These are phyloP conservation scores for Hypoxylon fragiforme DNA, from an alignment of 495 filamentous ascomycete genomes.

Conservation along the genomic window DNA sequence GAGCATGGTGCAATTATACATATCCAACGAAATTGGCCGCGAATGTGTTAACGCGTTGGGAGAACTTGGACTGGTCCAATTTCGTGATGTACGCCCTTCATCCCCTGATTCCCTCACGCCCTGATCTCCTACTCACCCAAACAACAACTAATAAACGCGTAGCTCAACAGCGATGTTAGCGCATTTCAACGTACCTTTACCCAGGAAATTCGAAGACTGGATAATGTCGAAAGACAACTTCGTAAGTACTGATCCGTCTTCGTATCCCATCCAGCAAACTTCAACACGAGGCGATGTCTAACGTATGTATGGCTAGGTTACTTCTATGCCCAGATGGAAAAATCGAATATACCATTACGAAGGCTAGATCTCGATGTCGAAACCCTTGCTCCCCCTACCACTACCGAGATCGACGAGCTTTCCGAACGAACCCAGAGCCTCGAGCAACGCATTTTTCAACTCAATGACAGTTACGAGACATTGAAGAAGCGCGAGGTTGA, in stretches of 20 bases:
- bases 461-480: slow-evolving; percentile 98
- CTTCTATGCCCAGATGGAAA: slow-evolving; percentile 93
- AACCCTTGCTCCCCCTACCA: slow-evolving; percentile 80
- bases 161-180: slow-evolving; percentile 89
- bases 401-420: slow-evolving; percentile 92
- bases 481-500: slow-evolving; percentile 97
- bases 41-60: slow-evolving; percentile 96
- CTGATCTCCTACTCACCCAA: slow-evolving; percentile 1
- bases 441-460: slow-evolving; percentile 84
- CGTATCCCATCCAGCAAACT: too few species aligned
- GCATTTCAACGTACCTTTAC: slow-evolving; percentile 98
- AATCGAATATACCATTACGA: slow-evolving; percentile 78
- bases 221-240: slow-evolving; percentile 97
- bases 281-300: too few species aligned
- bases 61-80: slow-evolving; percentile 93
- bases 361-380: slow-evolving; percentile 84
- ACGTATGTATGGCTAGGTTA: slow-evolving; percentile 67
- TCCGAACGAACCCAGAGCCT: slow-evolving; percentile 88
- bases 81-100: slow-evolving; percentile 79
- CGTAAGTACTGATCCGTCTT: slow-evolving; percentile 58
- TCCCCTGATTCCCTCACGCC: slow-evolving; percentile 2
- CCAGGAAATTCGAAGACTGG: slow-evolving; percentile 91
- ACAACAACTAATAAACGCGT: slow-evolving; percentile 34
- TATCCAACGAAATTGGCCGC: slow-evolving; percentile 96
- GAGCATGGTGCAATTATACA: slow-evolving; percentile 99